Evolutionary conservation across 2,329 filamentous ascomycete genomes (phyloP).

Genomic region (Cytospora schulzeri): DNA sequence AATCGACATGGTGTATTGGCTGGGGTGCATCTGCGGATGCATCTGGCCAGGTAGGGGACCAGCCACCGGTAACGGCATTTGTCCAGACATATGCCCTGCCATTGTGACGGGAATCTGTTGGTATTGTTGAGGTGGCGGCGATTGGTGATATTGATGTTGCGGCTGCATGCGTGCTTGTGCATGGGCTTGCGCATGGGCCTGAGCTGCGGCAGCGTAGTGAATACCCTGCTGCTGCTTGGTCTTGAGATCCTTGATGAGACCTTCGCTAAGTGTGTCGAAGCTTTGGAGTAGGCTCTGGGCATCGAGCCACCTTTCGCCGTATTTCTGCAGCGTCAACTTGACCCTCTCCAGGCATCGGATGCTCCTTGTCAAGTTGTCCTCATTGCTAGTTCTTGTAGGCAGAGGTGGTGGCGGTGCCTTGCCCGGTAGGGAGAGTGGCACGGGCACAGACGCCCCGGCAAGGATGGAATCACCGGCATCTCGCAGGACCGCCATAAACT

Average conservation of each 20-base stretch:
- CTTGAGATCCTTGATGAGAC: slow-evolving; percentile 47
- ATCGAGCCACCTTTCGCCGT: slow-evolving; percentile 62
- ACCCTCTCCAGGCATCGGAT: slow-evolving; percentile 58
- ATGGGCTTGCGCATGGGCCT: slow-evolving; percentile 33
- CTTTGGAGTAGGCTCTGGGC: slow-evolving; percentile 54
- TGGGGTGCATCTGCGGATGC: slow-evolving; percentile 20
- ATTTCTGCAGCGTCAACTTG: slow-evolving; percentile 55
- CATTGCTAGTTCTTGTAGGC: slow-evolving; percentile 46
- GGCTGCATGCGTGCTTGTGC: slow-evolving; percentile 20
- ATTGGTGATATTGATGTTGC: slow-evolving; percentile 17
- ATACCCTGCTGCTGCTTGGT: slow-evolving; percentile 40
- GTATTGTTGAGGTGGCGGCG: slow-evolving; percentile 20
- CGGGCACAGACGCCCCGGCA: slow-evolving; percentile 49
- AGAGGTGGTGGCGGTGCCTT: slow-evolving; percentile 55
- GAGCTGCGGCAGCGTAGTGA: slow-evolving; percentile 36
- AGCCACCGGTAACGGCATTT: slow-evolving; percentile 18
- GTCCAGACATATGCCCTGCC: slow-evolving; percentile 16
- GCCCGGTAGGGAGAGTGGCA: slow-evolving; percentile 47
- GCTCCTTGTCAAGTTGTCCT: slow-evolving; percentile 58
- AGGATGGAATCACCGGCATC: slow-evolving; percentile 60
- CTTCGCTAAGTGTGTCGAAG: slow-evolving; percentile 54
- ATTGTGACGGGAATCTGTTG: slow-evolving; percentile 20
- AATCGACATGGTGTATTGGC: slow-evolving; percentile 17
- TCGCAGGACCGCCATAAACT: slow-evolving; percentile 62
- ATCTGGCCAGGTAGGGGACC: slow-evolving; percentile 20